Evolutionary conservation across 306 rosid species (phyloP).

Genomic region (Cucurbita argyrosperma): DNA sequence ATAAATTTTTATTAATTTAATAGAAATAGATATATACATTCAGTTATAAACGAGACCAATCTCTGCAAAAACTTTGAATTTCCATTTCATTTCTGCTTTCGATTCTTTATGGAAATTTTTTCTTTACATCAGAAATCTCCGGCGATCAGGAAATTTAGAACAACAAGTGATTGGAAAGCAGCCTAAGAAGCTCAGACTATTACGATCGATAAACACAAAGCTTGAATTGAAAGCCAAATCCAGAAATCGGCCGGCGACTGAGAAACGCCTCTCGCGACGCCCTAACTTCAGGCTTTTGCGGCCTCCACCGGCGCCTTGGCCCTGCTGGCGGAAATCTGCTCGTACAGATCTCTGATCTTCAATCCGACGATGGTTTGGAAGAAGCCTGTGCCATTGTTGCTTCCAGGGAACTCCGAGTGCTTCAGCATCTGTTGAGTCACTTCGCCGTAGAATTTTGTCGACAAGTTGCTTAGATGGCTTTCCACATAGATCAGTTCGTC

Average conservation of each 20-base stretch:
- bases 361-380: slow-evolving; percentile 92
- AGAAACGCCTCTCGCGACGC: slow-evolving; percentile 2
- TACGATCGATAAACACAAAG: neutral
- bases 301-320: slow-evolving; percentile 43
- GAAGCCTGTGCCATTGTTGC: slow-evolving; percentile 95
- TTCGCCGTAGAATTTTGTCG: slow-evolving; percentile 89
- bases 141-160: slow-evolving; percentile 9
- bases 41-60: too few relatives aligned
- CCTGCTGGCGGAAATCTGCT: slow-evolving; percentile 56
- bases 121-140: slow-evolving; percentile 7
- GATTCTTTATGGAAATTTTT: neutral
- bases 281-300: slow-evolving; percentile 32
- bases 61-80: neutral
- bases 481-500: slow-evolving; percentile 94
- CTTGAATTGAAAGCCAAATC: slow-evolving; percentile 9
- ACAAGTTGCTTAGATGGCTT: slow-evolving; percentile 87
- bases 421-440: slow-evolving; percentile 98
- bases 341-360: slow-evolving; percentile 81
- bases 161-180: slow-evolving; percentile 21
- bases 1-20: too few relatives aligned
- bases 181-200: slow-evolving; percentile 4
- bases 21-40: too few relatives aligned
- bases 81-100: neutral
- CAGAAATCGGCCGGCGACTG: slow-evolving; percentile 5
- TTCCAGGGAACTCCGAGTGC: slow-evolving; percentile 92